phyloP scores from a whole-genome alignment of 1,284 basidiomycete species.

The Leccinum olivaceoglutinosum region DNA sequence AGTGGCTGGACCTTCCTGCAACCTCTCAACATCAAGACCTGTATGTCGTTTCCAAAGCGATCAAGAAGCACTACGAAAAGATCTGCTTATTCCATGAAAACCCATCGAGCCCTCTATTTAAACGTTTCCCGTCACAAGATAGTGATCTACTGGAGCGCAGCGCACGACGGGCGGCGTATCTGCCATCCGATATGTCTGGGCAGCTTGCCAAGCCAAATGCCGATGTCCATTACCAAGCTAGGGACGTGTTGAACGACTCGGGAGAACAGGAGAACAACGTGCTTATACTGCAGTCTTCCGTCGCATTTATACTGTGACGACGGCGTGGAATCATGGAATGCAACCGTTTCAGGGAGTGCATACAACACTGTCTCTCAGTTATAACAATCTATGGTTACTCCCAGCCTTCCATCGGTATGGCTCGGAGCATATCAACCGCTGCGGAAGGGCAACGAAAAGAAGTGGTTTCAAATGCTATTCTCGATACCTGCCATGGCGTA shows the following conservation, averaged over 20 bases:
- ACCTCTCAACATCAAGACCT: constrained; percentile 33
- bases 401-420: not conserved
- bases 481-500: not conserved
- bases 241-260: constrained; percentile 9
- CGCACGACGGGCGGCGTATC: constrained; percentile 3
- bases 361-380: constrained; percentile 1
- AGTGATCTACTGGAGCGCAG: constrained; percentile 15
- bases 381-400: not conserved
- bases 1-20: constrained; percentile 14
- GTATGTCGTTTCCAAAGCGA: constrained; percentile 19
- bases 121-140: constrained; percentile 5
- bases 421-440: not conserved
- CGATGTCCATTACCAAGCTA: constrained; percentile 17
- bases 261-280: constrained; percentile 17
- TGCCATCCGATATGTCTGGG: constrained; percentile 9
- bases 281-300: constrained; percentile 12
- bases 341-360: not conserved
- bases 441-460: not conserved
- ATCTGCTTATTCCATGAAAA: constrained; percentile 12
- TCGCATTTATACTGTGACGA: not conserved
- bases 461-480: not conserved
- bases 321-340: constrained; percentile 9
- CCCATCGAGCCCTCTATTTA: not conserved
- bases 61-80: constrained; percentile 27
- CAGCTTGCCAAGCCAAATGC: not conserved